Evolutionary conservation across 208 protist species (phyloP).

Genomic region (Crithidia brevicula): DNA sequence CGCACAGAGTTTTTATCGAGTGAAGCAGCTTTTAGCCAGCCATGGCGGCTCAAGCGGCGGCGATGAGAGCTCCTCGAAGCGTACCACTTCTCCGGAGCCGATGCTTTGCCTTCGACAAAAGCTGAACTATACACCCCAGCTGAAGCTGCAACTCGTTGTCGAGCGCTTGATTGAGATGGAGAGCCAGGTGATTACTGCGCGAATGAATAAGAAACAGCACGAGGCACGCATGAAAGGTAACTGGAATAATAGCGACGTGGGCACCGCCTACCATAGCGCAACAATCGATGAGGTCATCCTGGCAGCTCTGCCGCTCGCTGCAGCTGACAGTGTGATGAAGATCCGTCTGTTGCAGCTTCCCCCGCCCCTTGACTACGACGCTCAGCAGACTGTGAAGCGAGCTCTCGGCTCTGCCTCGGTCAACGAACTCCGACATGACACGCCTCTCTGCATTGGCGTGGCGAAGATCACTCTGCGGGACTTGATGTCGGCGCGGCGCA

Average conservation of each 20-base stretch:
- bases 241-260: slow-evolving; percentile 70
- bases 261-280: slow-evolving; percentile 60
- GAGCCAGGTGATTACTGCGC: slow-evolving; percentile 41
- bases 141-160: slow-evolving; percentile 78
- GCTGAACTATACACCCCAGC: slow-evolving; percentile 28
- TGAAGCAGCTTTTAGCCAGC: slow-evolving; percentile 63
- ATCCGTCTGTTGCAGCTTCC: slow-evolving; percentile 83
- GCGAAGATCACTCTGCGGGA: slow-evolving; percentile 78
- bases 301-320: slow-evolving; percentile 60
- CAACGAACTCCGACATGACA: slow-evolving; percentile 37
- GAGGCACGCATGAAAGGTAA: slow-evolving; percentile 57
- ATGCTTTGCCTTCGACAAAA: slow-evolving; percentile 17
- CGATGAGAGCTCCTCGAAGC: slow-evolving; percentile 5
- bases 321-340: slow-evolving; percentile 69
- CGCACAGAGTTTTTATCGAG: slow-evolving; percentile 75
- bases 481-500: slow-evolving; percentile 58
- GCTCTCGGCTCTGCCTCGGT: slow-evolving; percentile 7
- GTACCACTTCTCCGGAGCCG: slow-evolving; percentile 8
- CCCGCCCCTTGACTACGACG: slow-evolving; percentile 44
- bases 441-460: slow-evolving; percentile 80
- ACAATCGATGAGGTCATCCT: slow-evolving; percentile 57
- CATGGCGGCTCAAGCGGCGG: not conserved
- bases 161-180: slow-evolving; percentile 75
- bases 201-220: slow-evolving; percentile 42
- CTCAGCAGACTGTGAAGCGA: slow-evolving; percentile 21